phyloP scores from a whole-genome alignment of 257 asterid genomes.

The Forsythia viridissima region DNA sequence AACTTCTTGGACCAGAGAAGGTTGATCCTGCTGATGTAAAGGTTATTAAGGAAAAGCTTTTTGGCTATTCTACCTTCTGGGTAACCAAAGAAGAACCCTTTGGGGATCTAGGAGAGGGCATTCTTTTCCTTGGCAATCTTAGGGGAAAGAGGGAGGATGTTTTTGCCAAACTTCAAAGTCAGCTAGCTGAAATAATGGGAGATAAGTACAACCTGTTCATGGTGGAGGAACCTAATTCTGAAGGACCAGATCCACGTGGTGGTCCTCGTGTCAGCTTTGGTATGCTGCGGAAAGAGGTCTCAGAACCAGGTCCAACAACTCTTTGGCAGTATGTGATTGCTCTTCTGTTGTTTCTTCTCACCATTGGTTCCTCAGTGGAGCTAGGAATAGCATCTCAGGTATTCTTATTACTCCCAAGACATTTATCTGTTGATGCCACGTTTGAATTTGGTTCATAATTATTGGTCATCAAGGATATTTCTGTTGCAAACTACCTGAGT shows the following conservation, averaged over 20 bases:
- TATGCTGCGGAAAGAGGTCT: conserved; percentile 84
- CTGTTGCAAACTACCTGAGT: conserved; percentile 17
- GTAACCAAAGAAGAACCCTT: conserved; percentile 89
- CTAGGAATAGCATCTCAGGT: conserved; percentile 96
- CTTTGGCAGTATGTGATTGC: conserved; percentile 97
- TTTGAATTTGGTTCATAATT: conserved; percentile 1
- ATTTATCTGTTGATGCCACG: conserved; percentile 14
- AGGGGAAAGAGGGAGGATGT: conserved; percentile 86
- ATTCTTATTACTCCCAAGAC: conserved; percentile 14
- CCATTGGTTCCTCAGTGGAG: conserved; percentile 89
- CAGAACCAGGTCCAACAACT: conserved; percentile 89
- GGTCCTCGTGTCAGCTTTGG: conserved; percentile 99
- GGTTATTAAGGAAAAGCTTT: conserved; percentile 78
- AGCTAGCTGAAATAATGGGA: conserved; percentile 71
- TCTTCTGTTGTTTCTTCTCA: conserved; percentile 75
- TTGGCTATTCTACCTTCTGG: conserved; percentile 94
- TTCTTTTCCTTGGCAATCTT: conserved; percentile 86
- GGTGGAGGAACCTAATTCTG: conserved; percentile 97
- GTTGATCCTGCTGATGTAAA: conserved; percentile 85
- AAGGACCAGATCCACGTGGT: conserved; percentile 90
- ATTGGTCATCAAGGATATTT: conserved; percentile 4
- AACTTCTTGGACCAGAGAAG: conserved; percentile 89
- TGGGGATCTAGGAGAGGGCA: conserved; percentile 91
- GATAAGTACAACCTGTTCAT: conserved; percentile 86
- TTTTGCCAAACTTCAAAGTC: conserved; percentile 76